Evolutionary conservation across 2,329 filamentous ascomycete species (phyloP).

Genomic region (Tolypocladium pustulatum): DNA sequence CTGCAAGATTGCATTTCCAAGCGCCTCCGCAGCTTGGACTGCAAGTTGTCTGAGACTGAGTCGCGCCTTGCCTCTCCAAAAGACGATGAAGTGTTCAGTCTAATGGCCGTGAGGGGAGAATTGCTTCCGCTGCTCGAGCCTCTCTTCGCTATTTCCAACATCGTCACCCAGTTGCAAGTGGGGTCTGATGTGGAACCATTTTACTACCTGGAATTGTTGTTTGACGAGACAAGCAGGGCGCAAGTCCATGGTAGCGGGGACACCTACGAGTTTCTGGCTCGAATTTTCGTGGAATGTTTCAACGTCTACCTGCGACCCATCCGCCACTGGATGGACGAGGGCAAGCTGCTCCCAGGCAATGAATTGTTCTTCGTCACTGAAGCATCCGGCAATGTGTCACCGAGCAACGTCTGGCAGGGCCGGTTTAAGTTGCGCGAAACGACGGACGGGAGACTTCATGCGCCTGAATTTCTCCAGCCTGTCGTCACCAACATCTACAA

Average conservation of each 20-base stretch:
- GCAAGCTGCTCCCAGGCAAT: constrained; percentile 54
- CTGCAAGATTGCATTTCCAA: constrained; percentile 55
- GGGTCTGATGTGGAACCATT: constrained; percentile 46
- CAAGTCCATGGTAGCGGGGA: constrained; percentile 57
- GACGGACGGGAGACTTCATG: constrained; percentile 49
- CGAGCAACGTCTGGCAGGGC: constrained; percentile 63
- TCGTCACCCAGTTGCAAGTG: constrained; percentile 48
- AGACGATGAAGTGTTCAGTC: constrained; percentile 50
- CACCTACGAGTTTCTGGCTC: constrained; percentile 53
- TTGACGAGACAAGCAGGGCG: constrained; percentile 55
- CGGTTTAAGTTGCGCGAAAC: constrained; percentile 59
- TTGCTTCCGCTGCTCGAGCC: constrained; percentile 42
- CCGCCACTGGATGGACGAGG: constrained; percentile 73
- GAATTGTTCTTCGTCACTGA: constrained; percentile 68
- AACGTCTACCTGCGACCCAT: constrained; percentile 74
- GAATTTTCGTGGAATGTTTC: constrained; percentile 72
- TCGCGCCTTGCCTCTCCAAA: constrained; percentile 43
- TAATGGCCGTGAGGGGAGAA: constrained; percentile 51
- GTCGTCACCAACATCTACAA: constrained; percentile 67
- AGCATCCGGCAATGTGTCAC: constrained; percentile 42
- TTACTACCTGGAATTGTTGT: constrained; percentile 69
- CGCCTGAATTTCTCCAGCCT: constrained; percentile 64
- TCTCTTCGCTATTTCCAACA: constrained; percentile 47
- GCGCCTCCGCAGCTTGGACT: constrained; percentile 49
- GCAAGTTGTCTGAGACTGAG: constrained; percentile 48